phyloP scores from a whole-genome alignment of 768 basidiomycete genomes.

The Jaapia argillacea region DNA sequence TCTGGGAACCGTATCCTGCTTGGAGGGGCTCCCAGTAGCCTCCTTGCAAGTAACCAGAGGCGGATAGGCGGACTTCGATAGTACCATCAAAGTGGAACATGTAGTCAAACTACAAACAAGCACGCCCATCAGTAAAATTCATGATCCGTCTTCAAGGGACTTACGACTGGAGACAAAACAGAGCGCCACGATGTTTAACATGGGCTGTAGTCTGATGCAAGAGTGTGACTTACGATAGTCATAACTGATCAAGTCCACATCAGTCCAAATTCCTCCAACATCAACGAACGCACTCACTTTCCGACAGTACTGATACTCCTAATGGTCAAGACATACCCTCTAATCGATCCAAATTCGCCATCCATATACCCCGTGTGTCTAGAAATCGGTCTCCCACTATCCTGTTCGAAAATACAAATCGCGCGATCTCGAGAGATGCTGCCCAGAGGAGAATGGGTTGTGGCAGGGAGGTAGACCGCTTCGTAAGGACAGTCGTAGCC shows the following conservation, averaged over 20 bases:
- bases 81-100: conserved; percentile 59
- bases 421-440: conserved; percentile 36
- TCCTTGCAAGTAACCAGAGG: conserved; percentile 61
- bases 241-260: no score
- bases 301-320: conserved; percentile 51
- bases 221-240: conserved; percentile 36
- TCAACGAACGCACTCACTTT: conserved; percentile 34
- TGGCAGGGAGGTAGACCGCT: conserved; percentile 48
- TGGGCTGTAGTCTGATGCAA: neutral
- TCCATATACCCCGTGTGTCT: conserved; percentile 43
- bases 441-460: conserved; percentile 36
- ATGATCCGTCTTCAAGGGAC: conserved; percentile 5
- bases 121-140: conserved; percentile 12
- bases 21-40: conserved; percentile 45
- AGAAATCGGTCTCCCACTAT: conserved; percentile 44
- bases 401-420: conserved; percentile 58
- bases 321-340: conserved; percentile 47
- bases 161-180: conserved; percentile 2
- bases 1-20: conserved; percentile 40
- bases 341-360: conserved; percentile 52
- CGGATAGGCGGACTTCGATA: conserved; percentile 57
- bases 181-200: neutral
- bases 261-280: neutral
- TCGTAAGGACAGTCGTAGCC: conserved; percentile 62
- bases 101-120: conserved; percentile 53